Conservation (phyloP, 345 rosid species). For the Physaria fendleri region DNA sequence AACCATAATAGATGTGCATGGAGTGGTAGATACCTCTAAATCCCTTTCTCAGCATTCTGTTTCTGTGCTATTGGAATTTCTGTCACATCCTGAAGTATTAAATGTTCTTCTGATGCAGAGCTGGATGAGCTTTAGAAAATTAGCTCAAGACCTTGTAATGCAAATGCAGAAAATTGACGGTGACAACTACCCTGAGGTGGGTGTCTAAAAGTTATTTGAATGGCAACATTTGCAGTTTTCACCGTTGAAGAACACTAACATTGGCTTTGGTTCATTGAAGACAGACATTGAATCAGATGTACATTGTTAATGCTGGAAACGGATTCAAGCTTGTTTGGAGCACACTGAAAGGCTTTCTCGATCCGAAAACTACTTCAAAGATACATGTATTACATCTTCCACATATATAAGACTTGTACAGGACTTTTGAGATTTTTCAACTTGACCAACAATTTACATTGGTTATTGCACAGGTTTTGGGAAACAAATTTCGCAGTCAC, state of each 20-base stretch:
- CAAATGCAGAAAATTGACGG: constrained; percentile 95
- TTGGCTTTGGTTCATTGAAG: constrained; percentile 27
- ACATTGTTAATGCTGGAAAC: constrained; percentile 76
- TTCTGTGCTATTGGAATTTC: background rate
- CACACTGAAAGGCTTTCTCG: constrained; percentile 82
- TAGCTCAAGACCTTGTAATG: constrained; percentile 88
- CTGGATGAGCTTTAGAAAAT: constrained; percentile 82
- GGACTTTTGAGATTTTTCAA: constrained; percentile 1
- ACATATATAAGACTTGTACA: background rate
- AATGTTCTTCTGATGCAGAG: constrained; percentile 45
- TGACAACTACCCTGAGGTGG: constrained; percentile 98
- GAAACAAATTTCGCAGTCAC: constrained; percentile 62
- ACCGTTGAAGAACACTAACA: constrained; percentile 22
- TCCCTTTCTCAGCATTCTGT: background rate
- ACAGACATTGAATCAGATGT: constrained; percentile 94
- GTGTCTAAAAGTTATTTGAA: constrained; percentile 23
- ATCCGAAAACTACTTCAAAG: constrained; percentile 86
- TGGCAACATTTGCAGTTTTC: background rate
- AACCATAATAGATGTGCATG: constrained; percentile 82
- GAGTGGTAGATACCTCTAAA: constrained; percentile 49
- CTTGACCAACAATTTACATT: constrained; percentile 20
- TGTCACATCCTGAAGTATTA: background rate
- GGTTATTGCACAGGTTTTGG: constrained; percentile 58
- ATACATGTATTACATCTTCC: constrained; percentile 50
- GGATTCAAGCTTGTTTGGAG: constrained; percentile 89